Evolutionary conservation across 2,329 filamentous ascomycete species (phyloP).

Genomic region (Didymella sp.): DNA sequence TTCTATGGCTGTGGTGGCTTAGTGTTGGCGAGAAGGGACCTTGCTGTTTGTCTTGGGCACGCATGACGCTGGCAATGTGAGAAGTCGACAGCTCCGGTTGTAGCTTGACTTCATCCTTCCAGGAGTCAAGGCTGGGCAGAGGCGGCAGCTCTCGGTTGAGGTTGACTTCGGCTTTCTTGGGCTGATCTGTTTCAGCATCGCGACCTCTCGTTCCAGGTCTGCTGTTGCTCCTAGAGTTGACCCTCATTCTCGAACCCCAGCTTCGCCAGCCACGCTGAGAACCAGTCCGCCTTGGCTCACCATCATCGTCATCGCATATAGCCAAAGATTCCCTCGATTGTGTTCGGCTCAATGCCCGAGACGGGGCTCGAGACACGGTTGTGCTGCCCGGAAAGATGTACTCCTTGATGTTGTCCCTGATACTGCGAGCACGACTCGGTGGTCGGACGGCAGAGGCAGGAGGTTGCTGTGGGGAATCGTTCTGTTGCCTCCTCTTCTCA

Average conservation of each 20-base stretch:
- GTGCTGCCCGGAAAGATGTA: slow-evolving; percentile 52
- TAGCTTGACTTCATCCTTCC: slow-evolving; percentile 36
- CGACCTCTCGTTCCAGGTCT: slow-evolving; percentile 42
- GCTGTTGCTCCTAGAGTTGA: slow-evolving; percentile 43
- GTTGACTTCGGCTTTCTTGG: slow-evolving; percentile 48
- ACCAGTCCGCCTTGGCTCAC: slow-evolving; percentile 24
- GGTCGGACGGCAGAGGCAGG: slow-evolving; percentile 36
- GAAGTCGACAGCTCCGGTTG: slow-evolving; percentile 30
- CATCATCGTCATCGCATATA: slow-evolving; percentile 29
- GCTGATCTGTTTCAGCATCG: slow-evolving; percentile 29
- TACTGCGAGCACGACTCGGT: slow-evolving; percentile 48
- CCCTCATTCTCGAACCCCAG: slow-evolving; percentile 47
- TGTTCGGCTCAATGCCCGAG: slow-evolving; percentile 38
- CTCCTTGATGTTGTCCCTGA: slow-evolving; percentile 50
- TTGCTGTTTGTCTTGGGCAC: slow-evolving; percentile 39
- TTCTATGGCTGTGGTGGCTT: slow-evolving; percentile 41
- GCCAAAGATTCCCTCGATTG: slow-evolving; percentile 47
- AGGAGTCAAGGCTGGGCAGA: slow-evolving; percentile 54
- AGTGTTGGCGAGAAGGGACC: slow-evolving; percentile 38
- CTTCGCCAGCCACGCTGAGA: slow-evolving; percentile 48
- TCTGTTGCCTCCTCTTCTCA: slow-evolving; percentile 47
- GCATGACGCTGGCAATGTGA: slow-evolving; percentile 48
- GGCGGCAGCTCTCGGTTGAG: slow-evolving; percentile 58
- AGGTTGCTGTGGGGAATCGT: slow-evolving; percentile 30
- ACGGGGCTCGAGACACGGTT: slow-evolving; percentile 23